These are phyloP conservation scores for Saccharomycopsis hybrid DNA, from an alignment of 1,139 yeast genomes.

Conservation along the genomic window DNA sequence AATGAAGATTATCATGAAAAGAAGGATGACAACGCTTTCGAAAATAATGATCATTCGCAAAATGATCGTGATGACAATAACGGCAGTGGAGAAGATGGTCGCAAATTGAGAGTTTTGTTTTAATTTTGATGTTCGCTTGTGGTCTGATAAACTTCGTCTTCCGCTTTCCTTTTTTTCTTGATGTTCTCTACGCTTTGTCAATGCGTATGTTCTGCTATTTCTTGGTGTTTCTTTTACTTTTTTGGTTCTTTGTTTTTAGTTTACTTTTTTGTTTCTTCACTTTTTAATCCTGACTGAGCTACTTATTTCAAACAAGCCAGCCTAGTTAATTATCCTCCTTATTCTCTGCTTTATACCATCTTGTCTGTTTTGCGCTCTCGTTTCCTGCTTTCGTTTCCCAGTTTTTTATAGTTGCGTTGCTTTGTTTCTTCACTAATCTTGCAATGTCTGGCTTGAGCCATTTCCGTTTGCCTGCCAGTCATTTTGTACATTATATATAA, in stretches of 20 bases:
- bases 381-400: background rate
- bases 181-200: too few relatives aligned
- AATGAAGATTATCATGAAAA: background rate
- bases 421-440: background rate
- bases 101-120: slow-evolving; percentile 13
- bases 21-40: background rate
- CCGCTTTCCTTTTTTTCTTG: background rate
- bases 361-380: background rate
- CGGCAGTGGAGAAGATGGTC: background rate
- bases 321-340: too few relatives aligned
- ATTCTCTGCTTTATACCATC: background rate
- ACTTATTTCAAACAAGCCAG: too few relatives aligned
- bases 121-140: background rate
- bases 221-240: too few relatives aligned
- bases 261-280: background rate
- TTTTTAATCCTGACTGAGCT: background rate
- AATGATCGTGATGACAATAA: background rate
- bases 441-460: too few relatives aligned
- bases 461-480: too few relatives aligned
- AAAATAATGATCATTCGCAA: background rate
- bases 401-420: background rate
- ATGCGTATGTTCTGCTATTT: too few relatives aligned
- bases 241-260: background rate
- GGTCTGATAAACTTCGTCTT: background rate
- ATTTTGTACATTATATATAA: background rate